Evolutionary conservation across 805 yeast genomes (phyloP), one percentile per base, ranked within the genome.

Genomic region (Lachancea quebecensis): DNA sequence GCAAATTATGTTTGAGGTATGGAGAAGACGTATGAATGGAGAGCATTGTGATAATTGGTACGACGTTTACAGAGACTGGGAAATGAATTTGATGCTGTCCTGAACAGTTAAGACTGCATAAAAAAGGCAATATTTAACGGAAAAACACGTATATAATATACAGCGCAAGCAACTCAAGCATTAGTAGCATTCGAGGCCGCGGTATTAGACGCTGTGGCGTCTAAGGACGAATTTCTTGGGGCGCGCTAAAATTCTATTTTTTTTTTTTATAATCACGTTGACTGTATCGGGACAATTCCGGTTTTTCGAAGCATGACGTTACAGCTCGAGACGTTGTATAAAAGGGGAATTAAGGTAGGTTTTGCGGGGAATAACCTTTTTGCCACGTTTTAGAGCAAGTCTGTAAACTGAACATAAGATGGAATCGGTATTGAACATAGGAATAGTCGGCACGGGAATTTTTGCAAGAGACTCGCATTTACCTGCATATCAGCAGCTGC

Each of bases 401-500:
- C 5, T n/a, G 34, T 31, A 6, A 31, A n/a, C n/a, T n/a, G 4
- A n/a, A 12, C 5, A 31, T 9, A 21, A 12, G 5, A 41, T 41
- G 45, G 14, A 32, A 4, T 14, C 34, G 7, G 30, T 28, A 12
- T 65, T 77, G 39, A 82, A 77, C 60, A 77, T 81, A 41, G 88
- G 85, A 43, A 69, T 84, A 39, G 75, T 84, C 46, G 93, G 93
- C 45, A 85, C 93, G 3, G 93, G 93, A 55, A 86, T 91, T 57
- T 91, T 91, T 62, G 97, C 98, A 50, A 77, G 78, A 27, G 86
- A 83, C 51, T 72, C 77, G 45, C 98, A 91, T 62, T 73, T 86
- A 52, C 98, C 97, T 35, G 77, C 85, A 27, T 66, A 80, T 40
- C 67, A 78, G 56, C 68, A 75, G 41, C 62, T 73, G 39, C 71